A percentile compares a stretch with the other conserved stretches of the same genome.
Conservation (phyloP, 2,329 filamentous ascomycete genomes). For the Aspergillus melleus region DNA sequence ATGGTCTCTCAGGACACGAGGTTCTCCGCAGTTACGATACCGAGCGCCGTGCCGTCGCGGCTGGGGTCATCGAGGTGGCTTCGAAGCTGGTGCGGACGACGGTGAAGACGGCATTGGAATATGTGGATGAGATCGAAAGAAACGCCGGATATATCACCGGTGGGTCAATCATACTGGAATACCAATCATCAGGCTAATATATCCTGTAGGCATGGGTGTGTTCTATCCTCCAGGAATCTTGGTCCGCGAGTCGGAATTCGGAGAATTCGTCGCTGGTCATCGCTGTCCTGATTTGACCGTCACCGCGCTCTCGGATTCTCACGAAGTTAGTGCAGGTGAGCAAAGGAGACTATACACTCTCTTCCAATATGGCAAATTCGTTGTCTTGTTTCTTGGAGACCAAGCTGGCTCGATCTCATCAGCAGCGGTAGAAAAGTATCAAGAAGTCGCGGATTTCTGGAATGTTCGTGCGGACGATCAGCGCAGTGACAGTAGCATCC, state of each 20-base stretch:
- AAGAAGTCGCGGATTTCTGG: not conserved
- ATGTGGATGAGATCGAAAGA: slow-evolving; percentile 4
- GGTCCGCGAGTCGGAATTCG: not conserved
- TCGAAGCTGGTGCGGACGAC: slow-evolving; percentile 4
- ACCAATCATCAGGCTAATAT: not conserved
- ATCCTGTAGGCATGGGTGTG: slow-evolving; percentile 3
- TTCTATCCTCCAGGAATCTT: not conserved
- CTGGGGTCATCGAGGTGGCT: slow-evolving; percentile 1
- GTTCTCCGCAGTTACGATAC: slow-evolving; percentile 2
- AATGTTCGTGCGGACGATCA: not conserved
- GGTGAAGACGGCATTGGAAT: slow-evolving; percentile 5
- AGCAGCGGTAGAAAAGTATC: not conserved
- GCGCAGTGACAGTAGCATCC: not conserved
- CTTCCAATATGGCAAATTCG: not conserved
- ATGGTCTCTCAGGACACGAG: not conserved
- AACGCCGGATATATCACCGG: slow-evolving; percentile 6
- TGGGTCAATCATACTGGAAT: not conserved
- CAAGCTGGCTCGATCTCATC: not conserved
- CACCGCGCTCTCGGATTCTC: not conserved
- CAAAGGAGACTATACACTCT: not conserved
- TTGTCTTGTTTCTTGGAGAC: not conserved
- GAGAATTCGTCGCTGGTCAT: slow-evolving; percentile 1
- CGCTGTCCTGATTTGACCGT: slow-evolving; percentile 1
- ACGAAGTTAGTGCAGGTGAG: no score
- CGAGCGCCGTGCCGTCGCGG: slow-evolving; percentile 2